These are phyloP conservation scores for Lindgomyces ingoldianus DNA, from an alignment of 495 filamentous ascomycete species.

Conservation along the genomic window DNA sequence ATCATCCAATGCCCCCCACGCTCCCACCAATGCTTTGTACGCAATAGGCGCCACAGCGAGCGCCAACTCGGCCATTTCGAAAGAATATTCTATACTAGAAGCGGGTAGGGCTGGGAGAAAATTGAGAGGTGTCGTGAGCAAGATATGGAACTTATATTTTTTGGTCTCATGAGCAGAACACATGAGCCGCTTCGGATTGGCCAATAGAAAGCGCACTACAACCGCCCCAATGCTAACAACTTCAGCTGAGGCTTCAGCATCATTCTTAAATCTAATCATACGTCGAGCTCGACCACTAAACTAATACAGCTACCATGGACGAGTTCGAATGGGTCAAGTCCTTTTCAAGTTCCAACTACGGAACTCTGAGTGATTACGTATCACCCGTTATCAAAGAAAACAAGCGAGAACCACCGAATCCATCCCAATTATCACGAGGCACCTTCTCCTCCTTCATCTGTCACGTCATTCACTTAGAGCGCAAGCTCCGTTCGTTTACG, in stretches of 20 bases:
- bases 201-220: too few species aligned
- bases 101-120: neutral
- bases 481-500: neutral
- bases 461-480: slow-evolving; percentile 8
- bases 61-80: neutral
- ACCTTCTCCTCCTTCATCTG: slow-evolving; percentile 6
- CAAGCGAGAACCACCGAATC: too few species aligned
- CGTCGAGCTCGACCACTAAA: neutral
- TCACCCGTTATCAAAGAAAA: neutral
- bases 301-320: neutral
- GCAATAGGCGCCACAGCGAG: neutral
- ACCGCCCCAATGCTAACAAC: neutral
- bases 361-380: neutral
- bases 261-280: neutral
- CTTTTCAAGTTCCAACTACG: neutral
- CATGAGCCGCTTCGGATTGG: too few species aligned
- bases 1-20: neutral
- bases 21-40: neutral
- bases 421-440: neutral
- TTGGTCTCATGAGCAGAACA: too few species aligned
- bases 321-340: slow-evolving; percentile 4
- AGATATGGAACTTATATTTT: neutral
- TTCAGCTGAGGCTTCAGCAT: neutral
- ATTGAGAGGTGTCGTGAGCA: neutral
- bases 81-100: neutral